Evolutionary conservation across 2,329 filamentous ascomycete genomes (phyloP), one percentile per base, ranked within the genome.

Genomic region (Sporothrix schenckii): DNA sequence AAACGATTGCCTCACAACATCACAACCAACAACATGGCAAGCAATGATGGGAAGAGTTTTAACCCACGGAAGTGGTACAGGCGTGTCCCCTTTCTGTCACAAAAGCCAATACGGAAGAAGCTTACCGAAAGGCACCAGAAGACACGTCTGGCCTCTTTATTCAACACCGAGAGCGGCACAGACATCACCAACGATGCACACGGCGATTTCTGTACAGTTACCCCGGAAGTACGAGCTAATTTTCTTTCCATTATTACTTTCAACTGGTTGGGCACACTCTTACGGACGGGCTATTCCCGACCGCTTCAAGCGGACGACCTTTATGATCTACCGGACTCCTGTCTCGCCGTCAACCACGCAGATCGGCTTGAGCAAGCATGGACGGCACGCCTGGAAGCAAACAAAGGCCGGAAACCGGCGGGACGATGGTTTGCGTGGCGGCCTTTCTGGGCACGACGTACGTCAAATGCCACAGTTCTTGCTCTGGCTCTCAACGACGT

Each of bases 21-120:
- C 65, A 9, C 19, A 14, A 65, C 2, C 19, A 14, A 56, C 2
- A 49, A 47, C 49, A 78, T 78, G 76, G 71, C 73, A 10, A 75
- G 54, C 66, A 74, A 70, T 50, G 72, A 75, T 58, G 74, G 72
- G 54, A 75, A 74, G 56, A 73, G 66, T 30, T 78, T 78, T 53
- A 74, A 76, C 34, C 75, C 74, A 1, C 72, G 77, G 70, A 78
- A 76, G 54, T 78, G 77, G 77, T 78, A 78, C 72, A 74, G 77
- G 60, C 72, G 75, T 49, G 76, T 78, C 0, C 77, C 77, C 0
- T 75, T 78, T 34, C 16, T 78, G 3, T 78, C 77, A 14, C 73
- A 72, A 7, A 74, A 72, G 4, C 75, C 76, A 4, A 77, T 77
- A 66, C 71, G 74, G 67, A 73, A 69, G 39, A 69, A 66, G 44